Evolutionary conservation across 1,284 basidiomycete species (phyloP).

Genomic region (Ustilago shanxiensis): DNA sequence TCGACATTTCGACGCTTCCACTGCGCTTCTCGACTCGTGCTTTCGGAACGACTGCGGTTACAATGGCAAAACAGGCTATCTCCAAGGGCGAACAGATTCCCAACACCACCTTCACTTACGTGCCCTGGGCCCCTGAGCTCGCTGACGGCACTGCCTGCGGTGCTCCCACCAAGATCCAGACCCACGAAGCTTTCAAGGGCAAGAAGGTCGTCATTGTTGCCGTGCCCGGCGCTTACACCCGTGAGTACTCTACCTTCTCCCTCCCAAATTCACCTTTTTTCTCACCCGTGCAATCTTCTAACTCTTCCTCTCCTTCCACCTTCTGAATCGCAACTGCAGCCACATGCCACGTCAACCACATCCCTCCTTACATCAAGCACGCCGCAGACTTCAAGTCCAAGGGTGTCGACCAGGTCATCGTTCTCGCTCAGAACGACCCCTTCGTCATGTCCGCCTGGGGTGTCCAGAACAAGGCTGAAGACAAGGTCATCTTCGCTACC

Average conservation of each 20-base stretch:
- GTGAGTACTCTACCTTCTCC: constrained; percentile 23
- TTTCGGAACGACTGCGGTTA: constrained; percentile 11
- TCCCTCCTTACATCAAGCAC: constrained; percentile 79
- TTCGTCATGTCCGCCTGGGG: constrained; percentile 76
- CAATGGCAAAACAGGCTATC: constrained; percentile 35
- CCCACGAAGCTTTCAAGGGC: constrained; percentile 78
- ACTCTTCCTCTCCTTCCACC: not conserved
- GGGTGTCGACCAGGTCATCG: constrained; percentile 77
- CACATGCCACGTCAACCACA: constrained; percentile 70
- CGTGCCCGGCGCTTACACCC: constrained; percentile 78
- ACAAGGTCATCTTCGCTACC: constrained; percentile 79
- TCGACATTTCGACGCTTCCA: not conserved
- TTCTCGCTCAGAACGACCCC: constrained; percentile 68
- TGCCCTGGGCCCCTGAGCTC: constrained; percentile 78
- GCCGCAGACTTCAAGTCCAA: constrained; percentile 79
- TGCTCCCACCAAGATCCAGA: constrained; percentile 71
- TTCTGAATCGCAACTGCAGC: constrained; percentile 13
- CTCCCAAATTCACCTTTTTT: not conserved
- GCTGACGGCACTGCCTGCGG: constrained; percentile 73
- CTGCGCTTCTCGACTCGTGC: constrained; percentile 8
- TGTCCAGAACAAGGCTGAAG: constrained; percentile 77
- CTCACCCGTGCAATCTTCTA: not conserved
- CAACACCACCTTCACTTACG: constrained; percentile 76
- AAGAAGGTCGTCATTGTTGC: constrained; percentile 85
- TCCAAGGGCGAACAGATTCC: constrained; percentile 77